phyloP scores from a whole-genome alignment of 352 stramenopile species.

The Phytophthora ohioensis region DNA sequence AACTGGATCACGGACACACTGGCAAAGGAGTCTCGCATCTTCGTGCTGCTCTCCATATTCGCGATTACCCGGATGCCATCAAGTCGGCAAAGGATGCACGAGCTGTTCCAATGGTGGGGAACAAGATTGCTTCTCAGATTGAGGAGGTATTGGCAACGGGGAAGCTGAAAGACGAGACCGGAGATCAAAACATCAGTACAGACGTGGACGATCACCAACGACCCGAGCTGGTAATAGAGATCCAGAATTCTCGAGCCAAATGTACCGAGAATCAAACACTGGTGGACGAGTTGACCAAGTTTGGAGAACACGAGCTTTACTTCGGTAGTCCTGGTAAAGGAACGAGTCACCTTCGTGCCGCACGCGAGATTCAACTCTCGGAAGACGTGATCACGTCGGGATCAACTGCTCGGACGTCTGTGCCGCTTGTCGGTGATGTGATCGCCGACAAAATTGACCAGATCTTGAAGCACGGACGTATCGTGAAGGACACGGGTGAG shows the following conservation, averaged over 20 bases:
- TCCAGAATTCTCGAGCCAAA: slow-evolving; percentile 55
- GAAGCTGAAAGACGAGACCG: slow-evolving; percentile 57
- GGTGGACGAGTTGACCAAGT: slow-evolving; percentile 70
- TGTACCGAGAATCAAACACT: slow-evolving; percentile 70
- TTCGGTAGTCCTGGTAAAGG: slow-evolving; percentile 79
- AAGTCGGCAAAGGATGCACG: slow-evolving; percentile 49
- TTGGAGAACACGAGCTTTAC: slow-evolving; percentile 77
- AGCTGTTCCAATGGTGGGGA: slow-evolving; percentile 60
- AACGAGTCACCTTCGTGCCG: slow-evolving; percentile 70
- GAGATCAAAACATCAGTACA: slow-evolving; percentile 56
- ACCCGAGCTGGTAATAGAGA: slow-evolving; percentile 58
- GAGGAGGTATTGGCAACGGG: slow-evolving; percentile 64
- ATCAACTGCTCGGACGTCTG: slow-evolving; percentile 46
- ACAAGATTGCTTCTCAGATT: slow-evolving; percentile 65
- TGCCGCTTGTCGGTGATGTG: slow-evolving; percentile 72
- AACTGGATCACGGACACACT: slow-evolving; percentile 71
- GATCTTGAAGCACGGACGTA: slow-evolving; percentile 72
- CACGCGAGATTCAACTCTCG: slow-evolving; percentile 66
- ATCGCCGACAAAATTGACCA: slow-evolving; percentile 85
- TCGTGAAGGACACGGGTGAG: slow-evolving; percentile 53
- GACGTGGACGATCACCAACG: slow-evolving; percentile 50
- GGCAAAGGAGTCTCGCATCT: slow-evolving; percentile 79
- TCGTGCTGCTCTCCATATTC: slow-evolving; percentile 69
- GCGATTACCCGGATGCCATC: slow-evolving; percentile 59
- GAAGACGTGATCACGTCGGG: slow-evolving; percentile 62